Base-by-base conservation (phyloP, 441 rosid species). In the Pelargonium myrrhifolium region DNA sequence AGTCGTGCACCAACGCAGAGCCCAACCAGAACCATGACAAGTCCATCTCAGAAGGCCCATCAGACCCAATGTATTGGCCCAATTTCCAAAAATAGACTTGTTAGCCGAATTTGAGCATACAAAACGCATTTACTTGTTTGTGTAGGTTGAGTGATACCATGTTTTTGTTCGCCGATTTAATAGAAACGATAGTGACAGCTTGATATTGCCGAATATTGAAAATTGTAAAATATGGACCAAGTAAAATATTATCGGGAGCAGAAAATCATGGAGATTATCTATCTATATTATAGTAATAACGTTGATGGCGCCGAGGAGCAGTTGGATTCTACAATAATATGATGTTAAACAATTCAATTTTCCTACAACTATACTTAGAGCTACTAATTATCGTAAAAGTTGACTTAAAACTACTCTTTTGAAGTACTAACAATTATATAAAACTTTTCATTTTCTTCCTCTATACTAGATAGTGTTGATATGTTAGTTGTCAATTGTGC, bases 181-280 rank as follows among this genome's bases (percentile, higher is more conserved):
- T 55, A 56, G 22, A 53, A 53, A 53, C 18, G 22, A 53, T 53
- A 53, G 59, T 53, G 59, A 53, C 59, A 17, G 59, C 59, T 17
- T 17, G 59, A 20, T 18, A 56, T 20, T 10, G 28, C 12, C 4
- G n/a, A 18, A 1, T 22, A 56, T 56, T 3, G 61, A 17, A 56
- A 20, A 20, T 56, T 12, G 61, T 11, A 7, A 7, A 7, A 37
- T 37, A 37, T 37, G 40, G 40, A 37, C 9, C 40, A n/a, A n/a
- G n/a, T n/a, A n/a, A 37, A 37, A 37, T 24, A 56, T 56, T 21
- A 20, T 20, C 26, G 61, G 61, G 21, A 56, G 28, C 61, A 20
- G 26, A 56, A 56, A 56, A 56, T 56, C 24, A 9, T 56, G 61
- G 24, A 56, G 21, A 56, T 8, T 56, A 56, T 20, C 26, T 20